Base-by-base conservation (phyloP, 257 asterid genomes). In the Solanum peruvianum region DNA sequence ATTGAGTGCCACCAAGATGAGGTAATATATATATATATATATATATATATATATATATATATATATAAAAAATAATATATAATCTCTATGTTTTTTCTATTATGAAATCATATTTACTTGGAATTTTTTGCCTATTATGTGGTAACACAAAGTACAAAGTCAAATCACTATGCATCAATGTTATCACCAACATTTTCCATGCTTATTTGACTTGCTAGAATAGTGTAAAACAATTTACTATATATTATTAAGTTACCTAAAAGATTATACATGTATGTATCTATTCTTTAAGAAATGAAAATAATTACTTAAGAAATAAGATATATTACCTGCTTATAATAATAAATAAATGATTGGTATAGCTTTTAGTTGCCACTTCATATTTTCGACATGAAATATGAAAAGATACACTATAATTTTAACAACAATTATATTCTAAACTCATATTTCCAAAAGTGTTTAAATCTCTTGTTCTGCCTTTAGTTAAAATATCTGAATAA, bases 1-100 rank as follows among this genome's bases (percentile, higher is more conserved):
- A 93, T 95, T 66, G 88, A 95, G 89, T 93, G 96, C 85, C 98
- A 95, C 82, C 96, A 93, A 90, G 98, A 95, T 81, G 97, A 95
- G 97, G 98, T 94, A 86, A 35, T 42, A n/a, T 64, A 31, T 52
- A 52, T 16, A 52, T 16, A 33, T 33, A 4, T 33, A 33, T 33
- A 3, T 33, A 33, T 33, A 3, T 33, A 33, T 33, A 33, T 33
- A 33, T 31, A 31, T 31, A 31, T 31, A 33, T 33, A 33, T 33
- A 2, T 31, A 31, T 31, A 2, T 31, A 31, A 2, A 2, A 3
- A 31, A 31, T 31, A 33, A 3, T 3, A 33, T 29, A 52, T 52
- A 18, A 18, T 16, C 1, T 52, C 16, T 7, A 18, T 47, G 2
- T 52, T 2, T 69, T 25, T 82, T 11, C 56, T 83, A 33, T 58